Evolutionary conservation across 768 basidiomycete species (phyloP).

Genomic region (Tylopilus vinaceipallidus): DNA sequence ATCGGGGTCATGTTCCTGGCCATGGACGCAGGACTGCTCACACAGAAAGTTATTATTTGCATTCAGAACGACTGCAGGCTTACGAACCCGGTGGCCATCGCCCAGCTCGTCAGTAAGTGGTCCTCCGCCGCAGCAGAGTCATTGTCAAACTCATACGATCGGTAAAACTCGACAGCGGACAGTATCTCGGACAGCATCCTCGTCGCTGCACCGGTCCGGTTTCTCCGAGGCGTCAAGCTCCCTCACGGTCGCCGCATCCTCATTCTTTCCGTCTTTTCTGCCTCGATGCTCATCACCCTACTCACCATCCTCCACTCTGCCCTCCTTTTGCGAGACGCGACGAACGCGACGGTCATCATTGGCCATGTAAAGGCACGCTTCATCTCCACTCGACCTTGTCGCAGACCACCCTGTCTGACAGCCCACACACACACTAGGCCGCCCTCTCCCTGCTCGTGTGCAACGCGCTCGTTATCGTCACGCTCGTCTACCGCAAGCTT

Average conservation of each 20-base stretch:
- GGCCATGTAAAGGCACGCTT: slow-evolving; percentile 25
- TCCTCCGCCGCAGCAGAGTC: too few species aligned
- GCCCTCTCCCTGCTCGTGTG: slow-evolving; percentile 21
- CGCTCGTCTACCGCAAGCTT: slow-evolving; percentile 14
- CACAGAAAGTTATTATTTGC: slow-evolving; percentile 21
- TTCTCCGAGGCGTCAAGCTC: slow-evolving; percentile 19
- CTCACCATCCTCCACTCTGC: slow-evolving; percentile 23
- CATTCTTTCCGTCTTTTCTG: slow-evolving; percentile 20
- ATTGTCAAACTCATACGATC: neutral
- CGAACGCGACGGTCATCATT: slow-evolving; percentile 9
- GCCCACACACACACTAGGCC: slow-evolving; percentile 8
- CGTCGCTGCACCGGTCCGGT: slow-evolving; percentile 12
- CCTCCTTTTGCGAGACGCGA: slow-evolving; percentile 15
- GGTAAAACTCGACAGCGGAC: slow-evolving; percentile 17
- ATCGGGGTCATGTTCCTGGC: slow-evolving; percentile 16
- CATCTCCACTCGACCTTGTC: neutral
- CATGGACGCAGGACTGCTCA: slow-evolving; percentile 13
- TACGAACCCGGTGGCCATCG: slow-evolving; percentile 8
- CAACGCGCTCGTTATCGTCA: slow-evolving; percentile 21
- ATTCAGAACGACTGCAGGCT: neutral
- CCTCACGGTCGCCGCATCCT: slow-evolving; percentile 17
- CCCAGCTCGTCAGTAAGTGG: slow-evolving; percentile 26
- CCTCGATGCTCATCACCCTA: slow-evolving; percentile 21
- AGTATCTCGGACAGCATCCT: slow-evolving; percentile 20
- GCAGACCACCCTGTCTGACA: too few species aligned